These are phyloP conservation scores for Phytophthora chlamydospora DNA, from an alignment of 352 stramenopile species.

Conservation along the genomic window DNA sequence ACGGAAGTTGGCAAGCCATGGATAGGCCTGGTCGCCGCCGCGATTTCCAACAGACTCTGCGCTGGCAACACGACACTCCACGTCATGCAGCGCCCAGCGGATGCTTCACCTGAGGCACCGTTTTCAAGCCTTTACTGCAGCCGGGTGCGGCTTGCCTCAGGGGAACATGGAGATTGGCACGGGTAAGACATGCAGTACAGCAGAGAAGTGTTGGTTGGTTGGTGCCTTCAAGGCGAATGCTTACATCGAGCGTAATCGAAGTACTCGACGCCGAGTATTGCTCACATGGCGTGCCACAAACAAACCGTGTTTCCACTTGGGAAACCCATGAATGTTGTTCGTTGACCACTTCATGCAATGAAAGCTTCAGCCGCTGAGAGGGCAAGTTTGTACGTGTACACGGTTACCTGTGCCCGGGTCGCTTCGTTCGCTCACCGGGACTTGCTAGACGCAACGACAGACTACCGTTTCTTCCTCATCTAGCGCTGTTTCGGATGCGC, in stretches of 20 bases:
- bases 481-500: constrained; percentile 4
- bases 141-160: constrained; percentile 12
- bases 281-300: no score
- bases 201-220: no score
- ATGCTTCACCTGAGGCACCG: no score
- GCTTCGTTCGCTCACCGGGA: constrained; percentile 19
- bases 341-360: no score
- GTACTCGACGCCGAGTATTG: no score
- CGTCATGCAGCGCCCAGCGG: no score
- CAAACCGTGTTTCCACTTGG: no score
- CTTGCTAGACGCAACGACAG: constrained; percentile 4
- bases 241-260: no score
- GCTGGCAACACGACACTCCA: background rate
- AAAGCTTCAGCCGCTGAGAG: background rate
- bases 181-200: constrained; percentile 5
- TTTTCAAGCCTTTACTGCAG: constrained; percentile 15
- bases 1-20: constrained; percentile 10
- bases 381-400: constrained; percentile 4
- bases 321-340: no score
- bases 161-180: background rate
- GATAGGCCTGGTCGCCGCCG: constrained; percentile 14
- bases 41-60: constrained; percentile 6
- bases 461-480: constrained; percentile 3
- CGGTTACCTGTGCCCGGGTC: constrained; percentile 12
- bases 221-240: constrained; percentile 7